Conservation (phyloP, 2,329 filamentous ascomycete species). For the Cryphonectria radicalis region DNA sequence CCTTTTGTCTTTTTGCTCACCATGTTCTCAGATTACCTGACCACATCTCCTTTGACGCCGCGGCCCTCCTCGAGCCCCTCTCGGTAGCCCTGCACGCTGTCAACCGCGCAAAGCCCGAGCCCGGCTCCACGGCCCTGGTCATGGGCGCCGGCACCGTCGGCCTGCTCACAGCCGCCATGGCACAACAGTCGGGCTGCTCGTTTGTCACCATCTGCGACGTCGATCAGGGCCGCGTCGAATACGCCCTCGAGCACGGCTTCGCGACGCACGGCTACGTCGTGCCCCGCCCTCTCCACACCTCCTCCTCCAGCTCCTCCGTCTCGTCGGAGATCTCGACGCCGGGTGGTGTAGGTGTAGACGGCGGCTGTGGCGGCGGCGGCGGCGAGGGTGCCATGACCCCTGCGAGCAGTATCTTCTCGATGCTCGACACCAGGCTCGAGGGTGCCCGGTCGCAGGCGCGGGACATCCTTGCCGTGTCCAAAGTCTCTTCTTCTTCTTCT, state of each 20-base stretch:
- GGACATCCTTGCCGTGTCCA: constrained; percentile 52
- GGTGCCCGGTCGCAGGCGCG: constrained; percentile 53
- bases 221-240: constrained; percentile 61
- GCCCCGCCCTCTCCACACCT: constrained; percentile 47
- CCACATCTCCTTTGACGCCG: constrained; percentile 61
- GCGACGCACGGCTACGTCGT: constrained; percentile 64
- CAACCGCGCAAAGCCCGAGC: constrained; percentile 56
- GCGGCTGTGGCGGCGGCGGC: no score
- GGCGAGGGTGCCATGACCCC: constrained; percentile 45
- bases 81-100: constrained; percentile 66
- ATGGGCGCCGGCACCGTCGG: constrained; percentile 69
- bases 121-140: constrained; percentile 62
- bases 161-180: constrained; percentile 65
- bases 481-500: constrained; percentile 30
- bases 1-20: constrained; percentile 30
- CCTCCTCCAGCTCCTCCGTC: constrained; percentile 50
- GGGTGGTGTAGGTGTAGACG: constrained; percentile 35
- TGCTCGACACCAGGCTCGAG: constrained; percentile 53
- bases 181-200: constrained; percentile 62
- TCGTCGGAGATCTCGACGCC: constrained; percentile 57
- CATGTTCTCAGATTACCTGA: constrained; percentile 54
- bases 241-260: constrained; percentile 62
- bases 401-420: constrained; percentile 50
- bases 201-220: constrained; percentile 65
- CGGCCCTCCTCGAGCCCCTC: constrained; percentile 64